Evolutionary conservation across 352 stramenopile species (phyloP), one percentile per base, ranked within the genome.

Genomic region (Phytopythium ostracodes): DNA sequence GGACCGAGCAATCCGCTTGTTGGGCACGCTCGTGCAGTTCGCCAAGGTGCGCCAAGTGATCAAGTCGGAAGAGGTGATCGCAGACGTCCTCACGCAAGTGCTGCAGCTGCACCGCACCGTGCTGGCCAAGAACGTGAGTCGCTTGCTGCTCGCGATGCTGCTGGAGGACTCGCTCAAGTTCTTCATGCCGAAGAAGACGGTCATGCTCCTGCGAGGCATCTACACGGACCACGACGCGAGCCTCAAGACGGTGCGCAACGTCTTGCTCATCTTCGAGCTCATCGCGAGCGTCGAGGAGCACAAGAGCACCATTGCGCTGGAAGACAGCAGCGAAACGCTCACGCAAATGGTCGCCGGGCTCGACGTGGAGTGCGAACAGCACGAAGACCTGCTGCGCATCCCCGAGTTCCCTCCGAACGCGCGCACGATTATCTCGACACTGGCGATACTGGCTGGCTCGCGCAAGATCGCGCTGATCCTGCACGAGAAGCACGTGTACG

Each of bases 131-230:
- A 92, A 93, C 56, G 70, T 76, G 4, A 87, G 71, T 38, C 73
- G 84, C 0, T 62, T 92, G 6, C 67, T 93, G 14, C 44, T 88
- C 20, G 66, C 69, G 11, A 73, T 93, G 63, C 72, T 93, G 4
- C 65, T 78, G 17, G 81, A 93, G 38, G 82, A 93, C 43, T 88
- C 84, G 8, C 72, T 93, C 38, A 88, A 88, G 62, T 90, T 93
- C 38, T 93, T 93, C 53, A 56, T 93, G 15, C 84, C 81, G 0
- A 93, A 93, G 65, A 89, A 91, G 44, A 91, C 84, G 0, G 77
- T 93, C 3, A 77, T 75, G 57, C 56, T 91, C 7, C 59, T 93
- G 1, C 71, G 83, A 15, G 66, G 74, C 17, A 75, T 88, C 17
- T 83, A 90, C 49, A 83, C 79, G 2, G 75, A 84, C 18, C 36